Evolutionary conservation across 352 stramenopile species (phyloP), one percentile per base, ranked within the genome.

Genomic region (Globisporangium cystogenes): DNA sequence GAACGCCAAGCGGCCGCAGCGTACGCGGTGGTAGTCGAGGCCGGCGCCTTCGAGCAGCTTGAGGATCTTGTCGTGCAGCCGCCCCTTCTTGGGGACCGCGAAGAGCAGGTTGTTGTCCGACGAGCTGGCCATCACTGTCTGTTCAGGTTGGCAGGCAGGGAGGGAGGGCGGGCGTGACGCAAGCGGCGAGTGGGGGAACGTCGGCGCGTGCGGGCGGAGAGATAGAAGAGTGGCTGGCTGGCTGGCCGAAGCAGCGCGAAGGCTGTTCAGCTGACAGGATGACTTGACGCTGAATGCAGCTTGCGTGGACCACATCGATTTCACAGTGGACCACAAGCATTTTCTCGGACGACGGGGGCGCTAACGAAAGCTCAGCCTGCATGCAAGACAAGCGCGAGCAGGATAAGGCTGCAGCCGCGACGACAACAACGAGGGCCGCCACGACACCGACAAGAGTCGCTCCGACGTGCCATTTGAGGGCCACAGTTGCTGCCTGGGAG

Each of bases 31-130:
- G 79, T 99, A 98, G 62, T 98, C 86, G 41, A 99, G 84, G 0
- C 97, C 97, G 18, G 96, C 89, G 42, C 96, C 96, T 51, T 96
- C 84, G n/a, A 99, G 79, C 59, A 99, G 83, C 69, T 92, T 92
- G 49, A 97, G 77, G 56, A 97, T 95, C 70, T 98, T 97, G 58
- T 99, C 93, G 59, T 98, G 95, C 39, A 99, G 78, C 51, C 96
- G 86, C 16, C 96, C 96, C 68, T 99, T 99, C 76, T 99, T 99
- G 41, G 96, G 96, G 50, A 99, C 90, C 21, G 91, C 96, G 60
- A 99, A 93, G 42, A 96, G 79, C 45, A 93, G 58, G 27, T 85
- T 86, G 68, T 90, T 71, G 41, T 84, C 65, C 21, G 59, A 68
- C 21, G 57, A 51, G 54, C 62, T 65, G 18, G 53, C 51, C n/a